Base-by-base conservation (phyloP, 2,329 filamentous ascomycete genomes). In the Ophiostoma sp. region DNA sequence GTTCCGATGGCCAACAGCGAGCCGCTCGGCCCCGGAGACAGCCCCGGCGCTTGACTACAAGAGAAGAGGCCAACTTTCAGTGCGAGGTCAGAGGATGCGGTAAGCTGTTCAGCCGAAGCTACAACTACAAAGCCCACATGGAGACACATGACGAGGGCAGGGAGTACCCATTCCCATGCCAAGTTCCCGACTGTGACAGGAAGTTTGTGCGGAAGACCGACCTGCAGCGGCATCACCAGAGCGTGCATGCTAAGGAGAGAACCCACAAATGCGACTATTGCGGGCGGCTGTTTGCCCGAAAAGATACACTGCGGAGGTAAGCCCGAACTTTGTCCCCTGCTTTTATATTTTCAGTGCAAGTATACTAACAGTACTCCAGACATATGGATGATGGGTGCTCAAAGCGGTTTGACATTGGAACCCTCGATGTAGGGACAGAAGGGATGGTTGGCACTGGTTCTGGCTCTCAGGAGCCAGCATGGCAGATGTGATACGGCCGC, bases 71-170 rank as follows among this genome's bases (percentile, higher is more conserved):
- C 69, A 91, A 88, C 74, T 90, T 87, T 78, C 83, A 86, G 73
- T 96, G 93, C 77, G 82, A 84, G 69, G 82, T 88, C 48, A 84
- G 88, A 71, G 83, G 88, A 1, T 97, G 93, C 76, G 89, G 89
- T 7, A 92, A 90, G 78, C 85, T 90, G 20, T 96, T 96, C 77
- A 92, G 91, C 74, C 84, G 93, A 72, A 90, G 87, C 75, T 96
- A 94, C 81, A 96, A 96, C 79, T 92, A 89, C 80, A 93, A 91
- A 76, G 90, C 92, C 39, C 93, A 96, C 78, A 85, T 94, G 84
- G 90, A 94, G 76, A 94, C 89, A 0, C 93, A 97, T 76, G 88
- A 95, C 76, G 88, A 91, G 17, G 85, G 86, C 71, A 85, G 90
- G 70, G 86, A 87, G 75, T 91, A 91, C 75, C 88, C 89, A 0